Evolutionary conservation across 2,329 filamentous ascomycete genomes (phyloP).

Genomic region (Sarocladiaceae sp.): DNA sequence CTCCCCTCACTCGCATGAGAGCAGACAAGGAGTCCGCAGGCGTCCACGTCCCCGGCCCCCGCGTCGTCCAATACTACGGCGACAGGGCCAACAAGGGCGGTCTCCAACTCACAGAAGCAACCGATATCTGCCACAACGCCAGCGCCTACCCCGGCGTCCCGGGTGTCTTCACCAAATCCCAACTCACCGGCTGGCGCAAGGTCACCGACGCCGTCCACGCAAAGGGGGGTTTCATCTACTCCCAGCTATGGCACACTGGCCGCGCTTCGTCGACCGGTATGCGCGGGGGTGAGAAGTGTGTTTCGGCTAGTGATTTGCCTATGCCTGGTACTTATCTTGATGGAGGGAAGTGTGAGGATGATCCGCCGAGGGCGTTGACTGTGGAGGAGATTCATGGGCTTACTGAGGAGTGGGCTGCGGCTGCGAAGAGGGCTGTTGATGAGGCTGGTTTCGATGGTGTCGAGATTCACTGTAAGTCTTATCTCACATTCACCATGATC

Average conservation of each 20-base stretch:
- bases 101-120: conserved; percentile 25
- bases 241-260: conserved; percentile 60
- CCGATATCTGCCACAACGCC: conserved; percentile 23
- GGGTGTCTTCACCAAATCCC: conserved; percentile 24
- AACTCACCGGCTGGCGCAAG: conserved; percentile 23
- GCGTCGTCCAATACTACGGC: conserved; percentile 24
- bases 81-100: conserved; percentile 28
- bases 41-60: conserved; percentile 25
- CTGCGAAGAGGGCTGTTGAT: conserved; percentile 51
- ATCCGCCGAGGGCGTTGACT: conserved; percentile 58
- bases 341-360: conserved; percentile 19
- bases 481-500: neutral
- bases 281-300: conserved; percentile 17
- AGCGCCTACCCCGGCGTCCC: conserved; percentile 24
- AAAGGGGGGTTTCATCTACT: conserved; percentile 42
- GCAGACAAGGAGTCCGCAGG: conserved; percentile 26
- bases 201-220: conserved; percentile 23
- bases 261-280: conserved; percentile 38
- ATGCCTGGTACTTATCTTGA: conserved; percentile 45
- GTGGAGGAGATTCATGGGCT: conserved; percentile 59
- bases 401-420: conserved; percentile 54
- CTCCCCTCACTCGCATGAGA: conserved; percentile 19
- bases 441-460: conserved; percentile 64
- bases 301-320: conserved; percentile 22
- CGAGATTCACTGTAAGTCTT: conserved; percentile 44